phyloP scores from a whole-genome alignment of 2,329 filamentous ascomycete species.

The Byssoonygena ceratinophila region DNA sequence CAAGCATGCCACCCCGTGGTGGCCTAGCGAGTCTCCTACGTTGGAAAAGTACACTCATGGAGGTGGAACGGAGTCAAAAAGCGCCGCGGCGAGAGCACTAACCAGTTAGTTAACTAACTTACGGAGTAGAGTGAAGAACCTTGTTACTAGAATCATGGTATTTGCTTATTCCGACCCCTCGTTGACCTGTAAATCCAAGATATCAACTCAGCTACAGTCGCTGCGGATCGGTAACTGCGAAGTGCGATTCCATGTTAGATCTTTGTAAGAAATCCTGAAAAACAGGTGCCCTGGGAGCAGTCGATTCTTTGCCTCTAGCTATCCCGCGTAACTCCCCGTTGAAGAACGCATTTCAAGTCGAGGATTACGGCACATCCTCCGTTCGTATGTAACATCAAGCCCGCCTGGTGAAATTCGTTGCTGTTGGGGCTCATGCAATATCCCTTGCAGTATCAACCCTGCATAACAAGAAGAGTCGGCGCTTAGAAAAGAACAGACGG shows the following conservation, averaged over 20 bases:
- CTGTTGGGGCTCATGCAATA: not conserved
- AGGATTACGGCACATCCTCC: not conserved
- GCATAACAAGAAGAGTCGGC: not conserved
- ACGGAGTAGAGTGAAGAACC: no score
- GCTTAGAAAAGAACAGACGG: slow-evolving; percentile 1
- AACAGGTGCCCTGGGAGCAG: no score
- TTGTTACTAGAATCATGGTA: no score
- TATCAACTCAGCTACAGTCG: no score
- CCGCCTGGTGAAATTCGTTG: not conserved
- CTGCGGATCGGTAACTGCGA: not conserved
- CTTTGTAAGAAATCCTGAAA: not conserved
- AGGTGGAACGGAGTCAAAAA: no score
- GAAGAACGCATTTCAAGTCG: not conserved
- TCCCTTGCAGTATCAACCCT: not conserved
- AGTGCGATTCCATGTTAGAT: not conserved
- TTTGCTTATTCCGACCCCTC: no score
- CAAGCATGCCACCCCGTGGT: no score
- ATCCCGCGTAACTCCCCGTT: not conserved
- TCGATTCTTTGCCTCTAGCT: not conserved
- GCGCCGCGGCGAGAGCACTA: no score
- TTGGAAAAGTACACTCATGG: no score
- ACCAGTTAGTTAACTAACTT: no score
- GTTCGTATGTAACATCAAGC: not conserved
- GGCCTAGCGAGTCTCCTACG: no score
- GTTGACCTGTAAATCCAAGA: no score